Percentiles rank a stretch among this genome's conserved stretches.
phyloP scores from a whole-genome alignment of 2,329 filamentous ascomycete genomes.

The Apiospora rasikravindrae region DNA sequence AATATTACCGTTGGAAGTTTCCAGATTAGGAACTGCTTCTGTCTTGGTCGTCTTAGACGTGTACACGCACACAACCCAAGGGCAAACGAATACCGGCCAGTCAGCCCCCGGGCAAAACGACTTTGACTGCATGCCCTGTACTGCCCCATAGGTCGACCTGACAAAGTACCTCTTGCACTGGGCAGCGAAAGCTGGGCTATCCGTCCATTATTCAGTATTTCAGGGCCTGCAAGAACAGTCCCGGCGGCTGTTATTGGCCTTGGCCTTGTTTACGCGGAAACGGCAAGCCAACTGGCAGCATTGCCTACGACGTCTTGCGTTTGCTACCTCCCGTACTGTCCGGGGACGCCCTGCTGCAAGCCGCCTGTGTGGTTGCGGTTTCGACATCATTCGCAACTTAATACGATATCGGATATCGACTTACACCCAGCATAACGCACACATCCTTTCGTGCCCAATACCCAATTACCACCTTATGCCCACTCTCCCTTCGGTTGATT shows the following conservation, averaged over 20 bases:
- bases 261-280: not conserved
- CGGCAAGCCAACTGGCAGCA: not conserved
- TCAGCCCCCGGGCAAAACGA: too few species aligned
- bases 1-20: not conserved
- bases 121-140: not conserved
- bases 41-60: not conserved
- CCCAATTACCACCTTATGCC: not conserved
- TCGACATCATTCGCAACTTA: not conserved
- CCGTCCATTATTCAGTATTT: not conserved
- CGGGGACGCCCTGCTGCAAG: not conserved
- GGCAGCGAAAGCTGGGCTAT: not conserved
- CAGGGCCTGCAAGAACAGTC: not conserved
- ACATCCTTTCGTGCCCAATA: constrained; percentile 3
- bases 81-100: not conserved
- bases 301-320: not conserved
- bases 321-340: not conserved
- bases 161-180: not conserved
- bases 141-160: too few species aligned
- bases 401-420: not conserved
- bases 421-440: not conserved
- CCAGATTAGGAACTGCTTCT: not conserved
- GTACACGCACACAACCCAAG: not conserved
- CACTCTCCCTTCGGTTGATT: not conserved
- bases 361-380: not conserved
- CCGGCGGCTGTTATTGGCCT: not conserved